Evolutionary conservation across 768 basidiomycete species (phyloP).

Genomic region (Panaeolus cyanescens): DNA sequence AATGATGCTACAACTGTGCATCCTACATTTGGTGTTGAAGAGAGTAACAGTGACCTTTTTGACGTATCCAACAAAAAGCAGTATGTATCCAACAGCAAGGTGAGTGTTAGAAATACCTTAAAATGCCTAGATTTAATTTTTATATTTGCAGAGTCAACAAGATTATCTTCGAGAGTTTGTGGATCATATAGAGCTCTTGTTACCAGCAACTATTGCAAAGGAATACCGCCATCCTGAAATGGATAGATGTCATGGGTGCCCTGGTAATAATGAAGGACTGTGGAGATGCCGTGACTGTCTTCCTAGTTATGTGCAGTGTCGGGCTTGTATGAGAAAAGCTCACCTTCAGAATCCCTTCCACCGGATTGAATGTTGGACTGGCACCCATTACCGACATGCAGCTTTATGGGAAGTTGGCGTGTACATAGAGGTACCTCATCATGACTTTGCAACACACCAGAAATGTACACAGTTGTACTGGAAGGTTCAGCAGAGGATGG

Average conservation of each 20-base stretch:
- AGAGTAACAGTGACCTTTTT: too few species aligned
- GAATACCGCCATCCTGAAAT: neutral
- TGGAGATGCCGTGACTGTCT: conserved; percentile 15
- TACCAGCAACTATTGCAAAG: neutral
- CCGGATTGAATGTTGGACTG: conserved; percentile 12
- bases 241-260: neutral
- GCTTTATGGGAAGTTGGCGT: conserved; percentile 11
- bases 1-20: too few species aligned
- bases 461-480: neutral
- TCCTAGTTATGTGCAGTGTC: neutral
- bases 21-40: too few species aligned
- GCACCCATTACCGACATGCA: conserved; percentile 4
- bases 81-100: too few species aligned
- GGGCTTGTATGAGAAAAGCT: conserved; percentile 7
- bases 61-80: too few species aligned
- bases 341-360: conserved; percentile 12
- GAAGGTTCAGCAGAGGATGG: neutral
- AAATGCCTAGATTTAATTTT: too few species aligned
- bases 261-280: neutral
- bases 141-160: too few species aligned
- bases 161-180: too few species aligned
- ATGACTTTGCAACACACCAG: neutral
- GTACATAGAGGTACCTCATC: conserved; percentile 6
- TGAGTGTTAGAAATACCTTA: too few species aligned
- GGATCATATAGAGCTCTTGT: too few species aligned